Conservation (phyloP, 176 grass and related monocot genomes). For the Aechmea fasciata region DNA sequence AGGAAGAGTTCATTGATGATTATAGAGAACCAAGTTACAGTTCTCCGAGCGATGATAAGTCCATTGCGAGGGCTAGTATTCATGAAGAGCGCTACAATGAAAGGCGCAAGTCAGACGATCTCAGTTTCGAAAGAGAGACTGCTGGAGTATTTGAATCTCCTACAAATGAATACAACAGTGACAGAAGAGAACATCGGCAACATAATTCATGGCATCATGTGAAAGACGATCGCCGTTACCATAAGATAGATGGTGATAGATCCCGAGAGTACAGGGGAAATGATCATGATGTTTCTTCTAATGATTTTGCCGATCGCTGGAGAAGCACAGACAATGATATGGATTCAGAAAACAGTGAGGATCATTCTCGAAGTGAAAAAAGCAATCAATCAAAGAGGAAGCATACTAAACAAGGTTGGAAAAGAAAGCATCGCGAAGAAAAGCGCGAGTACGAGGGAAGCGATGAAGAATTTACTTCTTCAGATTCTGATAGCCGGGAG, state of each 20-base stretch:
- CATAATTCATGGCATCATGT: background rate
- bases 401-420: conserved; percentile 13
- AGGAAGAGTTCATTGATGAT: conserved; percentile 14
- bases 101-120: conserved; percentile 20
- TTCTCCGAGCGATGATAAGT: conserved; percentile 17
- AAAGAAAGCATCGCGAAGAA: conserved; percentile 29
- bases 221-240: conserved; percentile 8
- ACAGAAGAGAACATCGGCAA: conserved; percentile 9
- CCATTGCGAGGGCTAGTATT: conserved; percentile 18
- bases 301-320: conserved; percentile 26
- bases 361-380: conserved; percentile 6
- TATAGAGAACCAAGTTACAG: conserved; percentile 18
- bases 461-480: conserved; percentile 4
- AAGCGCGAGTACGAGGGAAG: conserved; percentile 9
- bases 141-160: conserved; percentile 1
- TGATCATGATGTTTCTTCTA: conserved; percentile 2
- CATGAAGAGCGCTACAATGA: conserved; percentile 19
- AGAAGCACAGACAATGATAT: conserved; percentile 24
- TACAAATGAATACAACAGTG: conserved; percentile 1
- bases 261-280: background rate
- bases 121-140: conserved; percentile 5
- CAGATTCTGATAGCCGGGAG: conserved; percentile 10
- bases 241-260: conserved; percentile 21
- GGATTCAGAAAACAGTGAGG: conserved; percentile 21
- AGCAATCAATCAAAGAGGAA: conserved; percentile 8